These are phyloP conservation scores for Phytophthora brassicae DNA, from an alignment of 352 stramenopile species.

Conservation along the genomic window DNA sequence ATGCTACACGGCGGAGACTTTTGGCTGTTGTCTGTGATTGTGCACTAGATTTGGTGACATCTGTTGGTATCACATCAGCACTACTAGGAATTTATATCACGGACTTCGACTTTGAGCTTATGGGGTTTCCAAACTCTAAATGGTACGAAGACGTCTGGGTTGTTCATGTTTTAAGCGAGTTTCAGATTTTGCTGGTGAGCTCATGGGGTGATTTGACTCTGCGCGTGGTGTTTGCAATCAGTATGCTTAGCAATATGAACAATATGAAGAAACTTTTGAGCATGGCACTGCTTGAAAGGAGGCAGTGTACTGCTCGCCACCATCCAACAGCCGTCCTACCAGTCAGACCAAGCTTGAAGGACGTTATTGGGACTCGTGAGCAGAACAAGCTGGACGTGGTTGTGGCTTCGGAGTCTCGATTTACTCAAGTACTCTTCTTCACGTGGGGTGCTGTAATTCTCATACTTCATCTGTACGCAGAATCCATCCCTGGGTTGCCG, in stretches of 20 bases:
- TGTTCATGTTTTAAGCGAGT: constrained; percentile 31
- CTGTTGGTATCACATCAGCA: constrained; percentile 20
- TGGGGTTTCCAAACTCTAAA: constrained; percentile 1
- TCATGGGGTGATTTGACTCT: constrained; percentile 21
- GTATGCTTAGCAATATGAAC: constrained; percentile 15
- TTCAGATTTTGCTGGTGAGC: constrained; percentile 26
- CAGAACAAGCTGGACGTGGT: constrained; percentile 8
- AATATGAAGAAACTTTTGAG: constrained; percentile 26
- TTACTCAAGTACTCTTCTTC: constrained; percentile 20
- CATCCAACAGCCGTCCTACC: constrained; percentile 4
- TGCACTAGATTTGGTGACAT: constrained; percentile 31
- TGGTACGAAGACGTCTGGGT: constrained; percentile 42
- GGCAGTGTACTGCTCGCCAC: background rate
- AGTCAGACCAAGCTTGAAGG: background rate
- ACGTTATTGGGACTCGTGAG: background rate
- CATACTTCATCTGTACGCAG: constrained; percentile 22
- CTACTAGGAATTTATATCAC: constrained; percentile 3
- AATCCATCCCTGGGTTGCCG: background rate
- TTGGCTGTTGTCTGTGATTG: constrained; percentile 27
- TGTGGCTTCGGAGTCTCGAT: constrained; percentile 4
- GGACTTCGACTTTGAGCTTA: constrained; percentile 18
- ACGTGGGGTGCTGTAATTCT: constrained; percentile 28
- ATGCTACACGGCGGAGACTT: constrained; percentile 21
- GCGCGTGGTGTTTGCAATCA: constrained; percentile 13
- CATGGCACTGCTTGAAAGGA: background rate